Base-by-base conservation (phyloP, 768 basidiomycete genomes). In the Dioszegia hungarica region DNA sequence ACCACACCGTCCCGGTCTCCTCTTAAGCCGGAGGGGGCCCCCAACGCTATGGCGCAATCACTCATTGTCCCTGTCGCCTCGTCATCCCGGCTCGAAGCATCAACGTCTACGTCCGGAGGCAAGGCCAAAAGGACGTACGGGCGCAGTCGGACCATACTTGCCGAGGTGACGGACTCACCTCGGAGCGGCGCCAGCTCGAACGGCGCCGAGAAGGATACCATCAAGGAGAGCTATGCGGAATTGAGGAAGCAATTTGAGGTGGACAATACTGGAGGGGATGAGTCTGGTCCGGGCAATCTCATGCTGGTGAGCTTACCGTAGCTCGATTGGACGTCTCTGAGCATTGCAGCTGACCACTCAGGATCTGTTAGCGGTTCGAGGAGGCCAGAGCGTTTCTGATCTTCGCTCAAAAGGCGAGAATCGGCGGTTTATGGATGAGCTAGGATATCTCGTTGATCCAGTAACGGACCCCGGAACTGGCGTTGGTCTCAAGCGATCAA, bases 341-440 rank as follows among this genome's bases (percentile, higher is more conserved):
- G n/a, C n/a, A n/a, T n/a, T n/a, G n/a, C n/a, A n/a, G n/a, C n/a
- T n/a, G n/a, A n/a, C n/a, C n/a, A n/a, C n/a, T 20, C 31, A 51
- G 49, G 49, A 51, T 28, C 44, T 39, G 22, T 34, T 54, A 31
- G 28, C 46, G 48, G 53, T 60, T 20, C 33, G 41, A 41, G 41
- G 20, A n/a, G 29, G 44, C 22, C 44, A 44, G 27, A 47, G 62
- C 19, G 62, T 72, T 5, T 62, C 74, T 2, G 72, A 75, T 54
- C 60, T 74, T 56, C 33, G 72, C 40, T 70, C 72, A 8, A 64
- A 63, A 60, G 74, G 74, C 1, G 70, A 66, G 45, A 72, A 72
- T 33, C 53, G 74, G 29, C 57, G 64, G n/a, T 71, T 75, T 52
- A 64, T 72, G 60, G 74, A 75, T 57, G 72, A 75, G 54, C 28